These are phyloP conservation scores for Lachnellula occidentalis DNA, from an alignment of 2,329 filamentous ascomycete species.

Conservation along the genomic window DNA sequence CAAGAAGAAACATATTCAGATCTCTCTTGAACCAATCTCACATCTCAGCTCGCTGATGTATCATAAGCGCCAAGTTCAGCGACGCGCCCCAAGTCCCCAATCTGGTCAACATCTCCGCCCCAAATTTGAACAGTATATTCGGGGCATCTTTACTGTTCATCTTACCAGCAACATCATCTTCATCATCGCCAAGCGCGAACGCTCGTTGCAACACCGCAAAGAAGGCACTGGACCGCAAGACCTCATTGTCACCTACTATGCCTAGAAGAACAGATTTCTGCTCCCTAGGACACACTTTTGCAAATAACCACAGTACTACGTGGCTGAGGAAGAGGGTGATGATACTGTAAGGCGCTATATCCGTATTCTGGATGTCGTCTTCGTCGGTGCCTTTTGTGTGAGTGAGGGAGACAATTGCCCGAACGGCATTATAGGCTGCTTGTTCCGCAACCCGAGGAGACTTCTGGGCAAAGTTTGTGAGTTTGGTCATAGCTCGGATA, in stretches of 20 bases:
- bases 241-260: background rate
- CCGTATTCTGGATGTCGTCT: slow-evolving; percentile 4
- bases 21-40: background rate
- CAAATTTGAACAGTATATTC: slow-evolving; percentile 20
- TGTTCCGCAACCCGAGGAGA: slow-evolving; percentile 12
- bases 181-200: background rate
- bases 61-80: slow-evolving; percentile 19
- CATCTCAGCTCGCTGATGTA: slow-evolving; percentile 19
- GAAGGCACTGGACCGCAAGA: slow-evolving; percentile 10
- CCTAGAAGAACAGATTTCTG: slow-evolving; percentile 7
- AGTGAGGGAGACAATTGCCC: slow-evolving; percentile 12
- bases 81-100: slow-evolving; percentile 22
- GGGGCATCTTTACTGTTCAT: slow-evolving; percentile 1
- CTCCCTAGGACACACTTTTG: slow-evolving; percentile 7
- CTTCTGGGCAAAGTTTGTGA: slow-evolving; percentile 13
- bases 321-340: slow-evolving; percentile 21
- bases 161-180: background rate
- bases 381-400: background rate
- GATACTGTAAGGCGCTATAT: slow-evolving; percentile 18
- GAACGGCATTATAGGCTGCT: slow-evolving; percentile 14
- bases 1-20: background rate
- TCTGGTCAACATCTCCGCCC: slow-evolving; percentile 20
- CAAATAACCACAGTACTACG: slow-evolving; percentile 21
- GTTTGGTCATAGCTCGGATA: slow-evolving; percentile 11
- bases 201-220: slow-evolving; percentile 7